phyloP scores from a whole-genome alignment of 805 yeast species.

The Myxozyma lipomycoides region DNA sequence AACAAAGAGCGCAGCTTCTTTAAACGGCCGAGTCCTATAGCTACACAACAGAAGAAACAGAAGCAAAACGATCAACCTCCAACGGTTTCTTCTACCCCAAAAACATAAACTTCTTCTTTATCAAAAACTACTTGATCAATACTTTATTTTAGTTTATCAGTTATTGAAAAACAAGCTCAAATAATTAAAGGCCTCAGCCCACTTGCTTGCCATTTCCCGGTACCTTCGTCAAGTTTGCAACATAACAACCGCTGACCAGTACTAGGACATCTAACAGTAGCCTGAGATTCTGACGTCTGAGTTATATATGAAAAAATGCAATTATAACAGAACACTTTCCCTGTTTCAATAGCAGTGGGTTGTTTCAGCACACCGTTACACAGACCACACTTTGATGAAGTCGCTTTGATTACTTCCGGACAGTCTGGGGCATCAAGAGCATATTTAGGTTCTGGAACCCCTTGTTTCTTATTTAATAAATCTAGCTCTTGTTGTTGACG shows the following conservation, averaged over 20 bases:
- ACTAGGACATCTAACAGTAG: constrained; percentile 79
- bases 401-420: not conserved
- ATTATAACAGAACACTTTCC: constrained; percentile 82
- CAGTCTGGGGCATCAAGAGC: constrained; percentile 28
- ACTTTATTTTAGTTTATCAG: not conserved
- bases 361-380: constrained; percentile 63
- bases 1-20: constrained; percentile 1
- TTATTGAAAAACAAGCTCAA: too few relatives aligned
- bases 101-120: too few relatives aligned
- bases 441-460: constrained; percentile 29
- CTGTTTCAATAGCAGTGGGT: constrained; percentile 88
- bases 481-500: not conserved
- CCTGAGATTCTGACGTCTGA: constrained; percentile 34
- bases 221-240: constrained; percentile 58
- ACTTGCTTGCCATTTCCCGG: constrained; percentile 59
- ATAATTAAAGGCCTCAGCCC: constrained; percentile 74
- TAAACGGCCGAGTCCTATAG: not conserved
- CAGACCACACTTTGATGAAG: constrained; percentile 53
- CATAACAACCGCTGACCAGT: constrained; percentile 69
- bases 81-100: too few relatives aligned
- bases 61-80: not conserved
- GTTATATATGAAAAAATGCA: constrained; percentile 69
- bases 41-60: not conserved
- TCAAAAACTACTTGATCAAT: too few relatives aligned
- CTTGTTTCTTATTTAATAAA: constrained; percentile 20